Evolutionary conservation across 2,329 filamentous ascomycete genomes (phyloP).

Genomic region (Neopestalotiopsis clavispora): DNA sequence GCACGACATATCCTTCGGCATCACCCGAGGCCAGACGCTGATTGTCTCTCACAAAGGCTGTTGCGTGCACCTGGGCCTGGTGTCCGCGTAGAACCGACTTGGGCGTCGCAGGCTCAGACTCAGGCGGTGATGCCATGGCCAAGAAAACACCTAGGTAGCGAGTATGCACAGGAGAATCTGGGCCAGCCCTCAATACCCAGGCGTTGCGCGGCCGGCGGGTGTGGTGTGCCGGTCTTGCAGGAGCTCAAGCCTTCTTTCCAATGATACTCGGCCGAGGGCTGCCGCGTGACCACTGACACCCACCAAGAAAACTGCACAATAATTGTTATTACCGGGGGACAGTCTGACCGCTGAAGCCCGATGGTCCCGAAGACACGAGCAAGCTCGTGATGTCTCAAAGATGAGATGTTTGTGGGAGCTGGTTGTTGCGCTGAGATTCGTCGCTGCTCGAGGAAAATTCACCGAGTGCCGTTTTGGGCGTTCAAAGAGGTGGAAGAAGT

Average conservation of each 20-base stretch:
- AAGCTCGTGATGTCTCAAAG: not conserved
- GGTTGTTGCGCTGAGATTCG: not conserved
- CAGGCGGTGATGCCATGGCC: constrained; percentile 29
- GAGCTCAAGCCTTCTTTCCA: not conserved
- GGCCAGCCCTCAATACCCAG: too few species aligned
- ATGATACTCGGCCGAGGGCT: not conserved
- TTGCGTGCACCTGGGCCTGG: constrained; percentile 76
- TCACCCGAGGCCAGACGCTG: constrained; percentile 83
- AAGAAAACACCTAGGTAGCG: not conserved
- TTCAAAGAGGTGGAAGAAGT: not conserved
- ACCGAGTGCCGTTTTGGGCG: not conserved
- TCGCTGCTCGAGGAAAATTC: not conserved
- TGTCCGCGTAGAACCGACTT: constrained; percentile 83
- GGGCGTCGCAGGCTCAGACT: constrained; percentile 45
- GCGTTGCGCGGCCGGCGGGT: not conserved
- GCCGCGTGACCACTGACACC: not conserved
- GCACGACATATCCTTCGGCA: constrained; percentile 84
- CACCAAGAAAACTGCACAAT: not conserved
- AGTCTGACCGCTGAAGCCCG: not conserved
- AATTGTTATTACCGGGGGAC: not conserved
- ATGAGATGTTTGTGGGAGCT: not conserved
- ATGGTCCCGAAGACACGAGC: not conserved
- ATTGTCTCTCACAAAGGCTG: constrained; percentile 75
- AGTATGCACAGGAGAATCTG: not conserved
- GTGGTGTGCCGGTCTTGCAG: not conserved